These are phyloP conservation scores for Cryptosporidium meleagridis DNA, from an alignment of 169 alveolate species.

Conservation along the genomic window DNA sequence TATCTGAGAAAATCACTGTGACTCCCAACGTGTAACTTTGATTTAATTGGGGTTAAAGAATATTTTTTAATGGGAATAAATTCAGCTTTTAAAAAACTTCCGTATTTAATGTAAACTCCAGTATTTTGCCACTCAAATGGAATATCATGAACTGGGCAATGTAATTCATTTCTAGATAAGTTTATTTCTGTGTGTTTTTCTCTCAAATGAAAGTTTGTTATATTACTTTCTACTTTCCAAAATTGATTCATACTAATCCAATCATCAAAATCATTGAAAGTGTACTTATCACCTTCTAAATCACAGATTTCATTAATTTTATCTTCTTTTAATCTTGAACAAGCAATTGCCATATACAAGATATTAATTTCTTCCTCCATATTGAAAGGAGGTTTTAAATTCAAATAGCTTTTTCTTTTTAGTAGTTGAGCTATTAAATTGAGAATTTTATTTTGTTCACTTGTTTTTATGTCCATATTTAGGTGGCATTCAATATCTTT, in stretches of 20 bases:
- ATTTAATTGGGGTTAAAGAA: background rate
- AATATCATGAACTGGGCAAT: slow-evolving; percentile 14
- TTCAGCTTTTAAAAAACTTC: background rate
- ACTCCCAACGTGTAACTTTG: slow-evolving; percentile 22
- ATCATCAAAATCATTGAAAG: slow-evolving; percentile 31
- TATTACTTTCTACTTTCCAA: slow-evolving; percentile 2
- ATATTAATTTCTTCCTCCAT: slow-evolving; percentile 1
- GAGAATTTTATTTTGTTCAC: slow-evolving; percentile 12
- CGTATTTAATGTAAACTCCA: slow-evolving; percentile 32
- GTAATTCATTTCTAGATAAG: background rate
- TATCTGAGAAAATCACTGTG: slow-evolving; percentile 49
- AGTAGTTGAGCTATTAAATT: slow-evolving; percentile 17
- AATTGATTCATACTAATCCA: slow-evolving; percentile 22
- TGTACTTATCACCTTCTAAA: background rate
- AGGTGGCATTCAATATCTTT: slow-evolving; percentile 39
- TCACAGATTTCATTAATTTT: background rate
- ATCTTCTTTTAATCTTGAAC: slow-evolving; percentile 22
- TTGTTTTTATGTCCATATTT: background rate
- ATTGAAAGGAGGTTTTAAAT: slow-evolving; percentile 43
- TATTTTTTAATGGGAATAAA: background rate
- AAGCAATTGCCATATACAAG: slow-evolving; percentile 22
- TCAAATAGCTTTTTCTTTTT: slow-evolving; percentile 5
- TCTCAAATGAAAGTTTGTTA: background rate
- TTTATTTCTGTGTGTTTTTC: background rate
- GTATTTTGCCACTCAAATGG: slow-evolving; percentile 56